Evolutionary conservation across 306 rosid genomes (phyloP).

Genomic region (Vachellia pachyceras): DNA sequence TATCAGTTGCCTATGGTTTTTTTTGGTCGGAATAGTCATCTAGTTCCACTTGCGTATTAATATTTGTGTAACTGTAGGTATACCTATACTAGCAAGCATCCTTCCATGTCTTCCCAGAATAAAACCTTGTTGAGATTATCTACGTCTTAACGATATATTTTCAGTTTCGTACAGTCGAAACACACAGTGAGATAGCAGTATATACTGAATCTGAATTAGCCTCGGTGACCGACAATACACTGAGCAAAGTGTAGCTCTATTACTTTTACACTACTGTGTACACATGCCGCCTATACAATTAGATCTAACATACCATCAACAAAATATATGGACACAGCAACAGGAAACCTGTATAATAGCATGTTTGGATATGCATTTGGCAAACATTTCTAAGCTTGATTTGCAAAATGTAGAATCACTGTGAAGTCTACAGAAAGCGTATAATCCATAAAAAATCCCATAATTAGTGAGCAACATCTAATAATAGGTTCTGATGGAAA

Average conservation of each 20-base stretch:
- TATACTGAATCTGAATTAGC: neutral
- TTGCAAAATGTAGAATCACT: too few species aligned
- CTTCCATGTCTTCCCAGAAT: neutral
- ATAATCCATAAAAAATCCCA: too few species aligned
- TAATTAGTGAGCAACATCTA: too few species aligned
- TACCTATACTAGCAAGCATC: neutral
- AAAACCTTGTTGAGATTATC: neutral
- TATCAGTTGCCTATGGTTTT: conserved; percentile 35
- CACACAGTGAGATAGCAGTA: neutral
- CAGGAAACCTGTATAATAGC: too few species aligned
- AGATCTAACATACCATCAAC: neutral
- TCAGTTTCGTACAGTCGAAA: neutral
- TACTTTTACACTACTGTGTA: neutral
- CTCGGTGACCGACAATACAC: neutral
- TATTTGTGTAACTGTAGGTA: conserved; percentile 1
- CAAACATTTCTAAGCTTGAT: too few species aligned
- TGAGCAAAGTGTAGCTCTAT: neutral
- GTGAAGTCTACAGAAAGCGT: too few species aligned
- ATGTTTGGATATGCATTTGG: too few species aligned
- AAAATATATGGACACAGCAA: neutral
- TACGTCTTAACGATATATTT: neutral
- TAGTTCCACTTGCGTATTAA: conserved; percentile 1
- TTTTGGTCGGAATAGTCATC: conserved; percentile 38
- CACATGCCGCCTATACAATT: neutral
- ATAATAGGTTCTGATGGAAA: too few species aligned